Evolutionary conservation across 139 green algal genomes (phyloP).

Genomic region (Chlorella sp.): DNA sequence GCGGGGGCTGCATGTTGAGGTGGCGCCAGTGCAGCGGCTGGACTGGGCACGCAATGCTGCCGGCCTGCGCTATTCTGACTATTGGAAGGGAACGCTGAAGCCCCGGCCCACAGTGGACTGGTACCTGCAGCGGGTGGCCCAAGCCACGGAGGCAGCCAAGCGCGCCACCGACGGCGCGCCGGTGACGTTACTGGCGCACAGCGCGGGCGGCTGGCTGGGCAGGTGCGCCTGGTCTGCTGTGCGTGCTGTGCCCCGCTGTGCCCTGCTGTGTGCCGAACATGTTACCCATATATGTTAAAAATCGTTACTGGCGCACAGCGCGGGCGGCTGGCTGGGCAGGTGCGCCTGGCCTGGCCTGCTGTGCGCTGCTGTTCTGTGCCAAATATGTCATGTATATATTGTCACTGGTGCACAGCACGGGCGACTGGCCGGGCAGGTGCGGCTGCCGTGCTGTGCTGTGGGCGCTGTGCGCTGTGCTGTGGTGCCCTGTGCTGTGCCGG

Average conservation of each 20-base stretch:
- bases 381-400: background rate
- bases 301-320: constrained; percentile 90
- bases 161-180: constrained; percentile 55
- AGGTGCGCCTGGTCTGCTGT: background rate
- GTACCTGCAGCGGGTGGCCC: constrained; percentile 78
- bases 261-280: background rate
- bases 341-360: background rate
- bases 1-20: constrained; percentile 52
- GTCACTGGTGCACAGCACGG: constrained; percentile 90
- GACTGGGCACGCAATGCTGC: constrained; percentile 90
- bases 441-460: background rate
- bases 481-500: background rate
- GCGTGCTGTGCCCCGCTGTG: background rate
- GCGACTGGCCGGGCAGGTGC: constrained; percentile 81
- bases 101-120: constrained; percentile 89
- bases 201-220: constrained; percentile 88
- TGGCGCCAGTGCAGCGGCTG: constrained; percentile 63
- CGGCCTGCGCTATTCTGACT: constrained; percentile 79
- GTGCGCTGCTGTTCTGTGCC: background rate
- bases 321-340: constrained; percentile 87
- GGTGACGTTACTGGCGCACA: constrained; percentile 89
- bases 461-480: too few relatives aligned
- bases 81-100: constrained; percentile 91
- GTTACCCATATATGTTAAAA: background rate
- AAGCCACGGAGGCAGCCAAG: constrained; percentile 72